Percentiles rank a stretch among this genome's conserved stretches.
These are phyloP conservation scores for Aureobasidium sp. DNA, from an alignment of 2,329 filamentous ascomycete genomes.

Conservation along the genomic window DNA sequence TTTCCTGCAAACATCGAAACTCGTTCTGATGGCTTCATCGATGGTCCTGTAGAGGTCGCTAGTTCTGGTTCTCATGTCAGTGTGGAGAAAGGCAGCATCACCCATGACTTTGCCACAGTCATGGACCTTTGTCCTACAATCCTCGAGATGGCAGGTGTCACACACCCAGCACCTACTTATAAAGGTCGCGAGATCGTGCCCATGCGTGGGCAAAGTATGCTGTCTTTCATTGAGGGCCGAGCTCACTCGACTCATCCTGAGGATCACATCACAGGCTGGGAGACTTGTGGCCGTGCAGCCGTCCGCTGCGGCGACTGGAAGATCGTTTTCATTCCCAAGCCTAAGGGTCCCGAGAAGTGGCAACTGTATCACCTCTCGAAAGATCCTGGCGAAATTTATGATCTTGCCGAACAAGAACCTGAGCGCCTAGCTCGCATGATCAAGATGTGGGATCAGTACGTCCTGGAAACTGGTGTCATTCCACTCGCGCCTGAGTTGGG, in stretches of 20 bases:
- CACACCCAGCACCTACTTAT: slow-evolving; percentile 47
- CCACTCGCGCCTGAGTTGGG: slow-evolving; percentile 51
- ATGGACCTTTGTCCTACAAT: slow-evolving; percentile 37
- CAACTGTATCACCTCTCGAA: slow-evolving; percentile 46
- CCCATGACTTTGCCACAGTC: slow-evolving; percentile 41
- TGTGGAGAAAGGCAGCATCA: slow-evolving; percentile 30
- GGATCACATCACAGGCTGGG: slow-evolving; percentile 49
- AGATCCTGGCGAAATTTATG: slow-evolving; percentile 43
- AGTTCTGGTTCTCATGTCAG: slow-evolving; percentile 8
- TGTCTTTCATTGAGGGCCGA: slow-evolving; percentile 30
- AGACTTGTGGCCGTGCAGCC: slow-evolving; percentile 46
- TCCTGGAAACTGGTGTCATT: slow-evolving; percentile 52
- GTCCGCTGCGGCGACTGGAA: slow-evolving; percentile 50
- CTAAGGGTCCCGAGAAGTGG: slow-evolving; percentile 48
- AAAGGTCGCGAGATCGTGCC: slow-evolving; percentile 41
- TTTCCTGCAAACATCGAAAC: slow-evolving; percentile 20
- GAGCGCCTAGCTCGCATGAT: slow-evolving; percentile 41
- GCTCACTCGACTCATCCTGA: slow-evolving; percentile 38
- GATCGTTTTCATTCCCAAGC: slow-evolving; percentile 49
- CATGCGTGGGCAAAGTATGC: slow-evolving; percentile 44
- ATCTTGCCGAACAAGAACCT: slow-evolving; percentile 28
- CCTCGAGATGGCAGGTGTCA: slow-evolving; percentile 39
- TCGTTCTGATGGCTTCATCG: slow-evolving; percentile 26
- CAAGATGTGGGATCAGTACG: slow-evolving; percentile 49
- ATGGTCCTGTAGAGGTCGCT: slow-evolving; percentile 37